Conservation (phyloP, 1,284 basidiomycete species). For the Phenoliferia sp. region DNA sequence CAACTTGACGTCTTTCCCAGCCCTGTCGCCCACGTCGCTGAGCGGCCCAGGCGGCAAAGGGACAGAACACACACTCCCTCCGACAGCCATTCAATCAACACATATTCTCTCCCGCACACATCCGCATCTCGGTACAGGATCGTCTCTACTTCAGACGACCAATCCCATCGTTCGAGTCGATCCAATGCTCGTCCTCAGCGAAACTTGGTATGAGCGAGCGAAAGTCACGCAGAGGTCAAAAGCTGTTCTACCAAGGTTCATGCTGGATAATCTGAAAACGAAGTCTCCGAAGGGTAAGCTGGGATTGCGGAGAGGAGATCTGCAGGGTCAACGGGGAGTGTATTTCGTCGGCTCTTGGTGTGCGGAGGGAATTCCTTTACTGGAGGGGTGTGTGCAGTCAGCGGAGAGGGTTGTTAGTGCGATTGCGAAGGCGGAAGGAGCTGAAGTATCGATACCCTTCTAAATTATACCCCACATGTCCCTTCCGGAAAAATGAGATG, state of each 20-base stretch:
- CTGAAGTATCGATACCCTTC: too few species aligned
- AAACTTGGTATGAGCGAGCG: slow-evolving; percentile 58
- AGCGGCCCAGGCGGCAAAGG: too few species aligned
- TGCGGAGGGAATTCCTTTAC: slow-evolving; percentile 55
- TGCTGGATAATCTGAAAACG: slow-evolving; percentile 19
- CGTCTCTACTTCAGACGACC: slow-evolving; percentile 61
- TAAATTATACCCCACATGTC: too few species aligned
- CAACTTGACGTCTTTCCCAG: slow-evolving; percentile 50
- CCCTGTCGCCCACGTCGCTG: not conserved
- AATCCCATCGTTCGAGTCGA: slow-evolving; percentile 60
- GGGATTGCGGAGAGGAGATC: not conserved
- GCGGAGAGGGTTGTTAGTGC: slow-evolving; percentile 39
- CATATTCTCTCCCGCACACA: slow-evolving; percentile 45
- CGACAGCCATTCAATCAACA: slow-evolving; percentile 47
- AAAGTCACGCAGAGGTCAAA: slow-evolving; percentile 54
- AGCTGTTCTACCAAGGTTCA: slow-evolving; percentile 50
- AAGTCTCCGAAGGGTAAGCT: not conserved
- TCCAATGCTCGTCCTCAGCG: slow-evolving; percentile 52
- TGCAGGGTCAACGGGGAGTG: slow-evolving; percentile 44
- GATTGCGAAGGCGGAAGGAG: not conserved
- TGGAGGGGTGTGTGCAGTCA: slow-evolving; percentile 62
- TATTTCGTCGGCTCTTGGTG: slow-evolving; percentile 59
- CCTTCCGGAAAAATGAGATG: too few species aligned
- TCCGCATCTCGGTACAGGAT: slow-evolving; percentile 37
- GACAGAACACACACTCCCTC: slow-evolving; percentile 1